Conservation (phyloP, 805 yeast species). For the Hanseniaspora hatyaiensis region DNA sequence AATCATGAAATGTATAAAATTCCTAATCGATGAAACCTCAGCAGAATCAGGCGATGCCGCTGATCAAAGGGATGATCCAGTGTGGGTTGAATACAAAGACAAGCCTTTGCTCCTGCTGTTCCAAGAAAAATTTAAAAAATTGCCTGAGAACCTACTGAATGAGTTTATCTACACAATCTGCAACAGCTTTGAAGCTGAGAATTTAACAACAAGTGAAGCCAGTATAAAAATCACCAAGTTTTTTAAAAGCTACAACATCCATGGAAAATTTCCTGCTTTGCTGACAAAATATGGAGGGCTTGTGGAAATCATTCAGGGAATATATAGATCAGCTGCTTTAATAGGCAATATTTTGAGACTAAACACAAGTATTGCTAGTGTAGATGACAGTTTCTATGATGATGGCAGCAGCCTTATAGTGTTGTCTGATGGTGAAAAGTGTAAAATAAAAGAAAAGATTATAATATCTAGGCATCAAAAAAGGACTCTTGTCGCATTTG, state of each 20-base stretch:
- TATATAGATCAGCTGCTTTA: slow-evolving; percentile 95
- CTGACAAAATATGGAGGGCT: slow-evolving; percentile 91
- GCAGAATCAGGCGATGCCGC: slow-evolving; percentile 72
- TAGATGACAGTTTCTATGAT: slow-evolving; percentile 48
- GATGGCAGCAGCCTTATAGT: slow-evolving; percentile 53
- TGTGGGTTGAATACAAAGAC: slow-evolving; percentile 46
- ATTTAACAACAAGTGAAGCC: slow-evolving; percentile 61
- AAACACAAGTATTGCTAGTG: slow-evolving; percentile 47
- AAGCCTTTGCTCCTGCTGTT: slow-evolving; percentile 51
- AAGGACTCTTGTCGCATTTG: too few species aligned
- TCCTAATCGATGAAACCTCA: slow-evolving; percentile 63
- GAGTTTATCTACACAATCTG: slow-evolving; percentile 85
- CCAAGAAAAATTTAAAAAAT: slow-evolving; percentile 45
- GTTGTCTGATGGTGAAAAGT: slow-evolving; percentile 62
- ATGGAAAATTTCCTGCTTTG: slow-evolving; percentile 88
- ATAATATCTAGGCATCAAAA: slow-evolving; percentile 6
- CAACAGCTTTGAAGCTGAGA: slow-evolving; percentile 44
- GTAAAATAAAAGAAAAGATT: slow-evolving; percentile 36
- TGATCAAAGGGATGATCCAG: slow-evolving; percentile 45
- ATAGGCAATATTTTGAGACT: slow-evolving; percentile 91
- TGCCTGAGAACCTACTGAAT: slow-evolving; percentile 61
- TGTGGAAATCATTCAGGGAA: slow-evolving; percentile 92
- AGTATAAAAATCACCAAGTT: slow-evolving; percentile 73
- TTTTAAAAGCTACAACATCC: slow-evolving; percentile 72
- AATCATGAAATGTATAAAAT: slow-evolving; percentile 27